Evolutionary conservation across 2,329 filamentous ascomycete species (phyloP).

Genomic region (Lecanosticta acicola): DNA sequence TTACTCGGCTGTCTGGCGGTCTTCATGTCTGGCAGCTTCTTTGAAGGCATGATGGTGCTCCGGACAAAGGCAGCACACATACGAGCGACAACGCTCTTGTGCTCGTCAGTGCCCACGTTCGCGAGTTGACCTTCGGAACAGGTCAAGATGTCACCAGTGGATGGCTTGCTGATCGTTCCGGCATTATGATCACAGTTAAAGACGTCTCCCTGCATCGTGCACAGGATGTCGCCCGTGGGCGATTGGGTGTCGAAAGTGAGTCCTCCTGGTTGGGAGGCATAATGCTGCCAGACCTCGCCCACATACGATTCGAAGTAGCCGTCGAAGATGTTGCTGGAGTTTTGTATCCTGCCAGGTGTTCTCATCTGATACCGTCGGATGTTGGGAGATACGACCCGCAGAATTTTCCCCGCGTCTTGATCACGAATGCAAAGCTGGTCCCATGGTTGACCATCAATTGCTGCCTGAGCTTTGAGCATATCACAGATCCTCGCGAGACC

Average conservation of each 20-base stretch:
- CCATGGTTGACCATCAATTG: constrained; percentile 54
- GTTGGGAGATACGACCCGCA: constrained; percentile 35
- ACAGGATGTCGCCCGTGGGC: too few relatives aligned
- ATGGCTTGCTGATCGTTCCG: constrained; percentile 48
- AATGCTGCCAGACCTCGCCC: constrained; percentile 44
- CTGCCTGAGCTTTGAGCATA: constrained; percentile 49
- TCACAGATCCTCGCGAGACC: constrained; percentile 51
- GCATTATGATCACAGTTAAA: constrained; percentile 32
- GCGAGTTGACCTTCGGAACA: constrained; percentile 58
- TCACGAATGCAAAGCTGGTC: constrained; percentile 50
- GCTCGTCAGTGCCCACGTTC: constrained; percentile 29
- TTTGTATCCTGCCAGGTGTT: too few relatives aligned
- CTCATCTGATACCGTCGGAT: constrained; percentile 34
- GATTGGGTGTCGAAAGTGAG: constrained; percentile 59
- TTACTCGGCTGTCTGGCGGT: constrained; percentile 41
- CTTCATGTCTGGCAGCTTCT: constrained; percentile 25
- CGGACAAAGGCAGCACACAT: constrained; percentile 68
- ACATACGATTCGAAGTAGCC: constrained; percentile 47
- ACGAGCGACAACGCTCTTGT: constrained; percentile 57
- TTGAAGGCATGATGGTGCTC: constrained; percentile 48
- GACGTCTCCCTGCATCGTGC: constrained; percentile 39
- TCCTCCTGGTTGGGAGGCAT: constrained; percentile 29
- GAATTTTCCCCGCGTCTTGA: constrained; percentile 27
- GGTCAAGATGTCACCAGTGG: constrained; percentile 56
- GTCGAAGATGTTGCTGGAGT: constrained; percentile 40